A percentile compares a stretch with the other conserved stretches of the same genome.
phyloP scores from a whole-genome alignment of 768 basidiomycete species.

The Melanogaster broomeanus region DNA sequence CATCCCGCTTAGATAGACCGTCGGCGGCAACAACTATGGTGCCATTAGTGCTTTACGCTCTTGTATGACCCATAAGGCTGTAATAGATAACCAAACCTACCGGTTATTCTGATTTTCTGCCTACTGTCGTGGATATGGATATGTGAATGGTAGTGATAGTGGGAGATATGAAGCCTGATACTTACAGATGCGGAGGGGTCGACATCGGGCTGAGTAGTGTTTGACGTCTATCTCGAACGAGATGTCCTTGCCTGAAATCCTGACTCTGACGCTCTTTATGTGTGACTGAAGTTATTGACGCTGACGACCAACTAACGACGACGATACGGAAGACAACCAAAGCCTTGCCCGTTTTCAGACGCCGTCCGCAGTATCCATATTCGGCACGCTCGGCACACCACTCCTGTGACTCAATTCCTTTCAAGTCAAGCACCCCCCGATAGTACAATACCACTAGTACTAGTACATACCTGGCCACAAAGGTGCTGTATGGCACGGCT shows the following conservation, averaged over 20 bases:
- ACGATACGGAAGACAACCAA: constrained; percentile 9
- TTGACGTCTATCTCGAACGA: background rate
- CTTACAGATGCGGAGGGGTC: constrained; percentile 29
- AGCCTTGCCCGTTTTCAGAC: constrained; percentile 29
- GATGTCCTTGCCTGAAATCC: background rate
- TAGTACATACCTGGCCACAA: too few relatives aligned
- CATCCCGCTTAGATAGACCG: constrained; percentile 90
- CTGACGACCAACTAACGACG: constrained; percentile 16
- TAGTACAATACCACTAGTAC: too few relatives aligned
- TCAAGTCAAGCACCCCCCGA: too few relatives aligned
- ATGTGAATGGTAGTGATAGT: background rate
- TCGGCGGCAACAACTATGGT: constrained; percentile 90
- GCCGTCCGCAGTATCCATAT: constrained; percentile 18
- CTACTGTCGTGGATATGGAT: constrained; percentile 36
- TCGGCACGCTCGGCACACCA: constrained; percentile 21
- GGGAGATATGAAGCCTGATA: background rate
- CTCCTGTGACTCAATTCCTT: too few relatives aligned
- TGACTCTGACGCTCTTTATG: background rate
- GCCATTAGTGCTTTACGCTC: constrained; percentile 3
- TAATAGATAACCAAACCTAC: constrained; percentile 37
- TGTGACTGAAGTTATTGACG: constrained; percentile 4
- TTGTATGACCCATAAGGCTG: background rate
- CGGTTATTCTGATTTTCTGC: constrained; percentile 81
- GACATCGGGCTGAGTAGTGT: constrained; percentile 24
- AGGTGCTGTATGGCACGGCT: too few relatives aligned